phyloP scores from a whole-genome alignment of 441 rosid species.

The Populus hybrid region DNA sequence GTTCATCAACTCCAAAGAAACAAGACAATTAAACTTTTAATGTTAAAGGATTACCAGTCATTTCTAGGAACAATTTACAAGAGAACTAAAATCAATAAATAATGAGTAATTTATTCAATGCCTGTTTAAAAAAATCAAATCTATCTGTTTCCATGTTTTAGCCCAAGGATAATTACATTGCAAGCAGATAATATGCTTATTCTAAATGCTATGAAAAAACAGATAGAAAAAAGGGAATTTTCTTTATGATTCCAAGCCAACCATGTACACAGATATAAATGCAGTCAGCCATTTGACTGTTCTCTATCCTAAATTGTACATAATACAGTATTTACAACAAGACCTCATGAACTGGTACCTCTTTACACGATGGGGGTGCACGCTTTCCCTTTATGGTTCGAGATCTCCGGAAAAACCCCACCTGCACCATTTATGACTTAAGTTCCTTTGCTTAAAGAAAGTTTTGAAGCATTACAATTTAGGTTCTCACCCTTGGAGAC shows the following conservation, averaged over 20 bases:
- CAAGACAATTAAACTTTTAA: background rate
- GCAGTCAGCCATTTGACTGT: background rate
- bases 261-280: background rate
- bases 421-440: constrained; percentile 43
- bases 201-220: background rate
- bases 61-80: background rate
- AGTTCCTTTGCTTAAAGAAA: constrained; percentile 9
- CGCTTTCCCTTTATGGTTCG: constrained; percentile 76
- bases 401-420: constrained; percentile 74
- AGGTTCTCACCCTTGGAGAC: constrained; percentile 68
- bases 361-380: constrained; percentile 71
- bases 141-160: background rate
- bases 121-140: background rate
- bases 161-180: background rate
- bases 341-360: constrained; percentile 45
- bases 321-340: constrained; percentile 2
- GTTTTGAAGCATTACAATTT: constrained; percentile 11
- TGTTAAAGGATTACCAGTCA: background rate
- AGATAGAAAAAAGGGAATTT: background rate
- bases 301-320: background rate
- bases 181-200: background rate
- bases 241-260: background rate
- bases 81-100: background rate
- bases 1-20: background rate
- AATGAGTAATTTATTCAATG: background rate